These are phyloP conservation scores for Xylariaceae sp. DNA, from an alignment of 2,329 filamentous ascomycete species.

Conservation along the genomic window DNA sequence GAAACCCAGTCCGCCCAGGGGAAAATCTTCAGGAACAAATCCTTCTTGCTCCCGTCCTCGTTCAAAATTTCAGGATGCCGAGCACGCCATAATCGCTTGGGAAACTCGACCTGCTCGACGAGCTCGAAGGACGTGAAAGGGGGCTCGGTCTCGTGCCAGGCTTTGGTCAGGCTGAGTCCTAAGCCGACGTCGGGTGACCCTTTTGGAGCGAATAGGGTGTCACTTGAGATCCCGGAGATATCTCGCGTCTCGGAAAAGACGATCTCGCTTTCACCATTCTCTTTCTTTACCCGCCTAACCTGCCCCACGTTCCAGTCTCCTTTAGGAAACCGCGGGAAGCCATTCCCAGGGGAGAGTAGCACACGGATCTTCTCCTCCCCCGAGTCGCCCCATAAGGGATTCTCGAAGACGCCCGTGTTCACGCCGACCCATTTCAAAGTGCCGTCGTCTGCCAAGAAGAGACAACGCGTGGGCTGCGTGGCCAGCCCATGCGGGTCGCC, in stretches of 20 bases:
- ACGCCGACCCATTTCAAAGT: slow-evolving; percentile 9
- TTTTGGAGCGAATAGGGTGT: too few species aligned
- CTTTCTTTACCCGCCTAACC: neutral
- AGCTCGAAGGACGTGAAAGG: slow-evolving; percentile 4
- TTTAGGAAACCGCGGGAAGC: slow-evolving; percentile 5
- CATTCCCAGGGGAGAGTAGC: too few species aligned
- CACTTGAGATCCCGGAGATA: neutral
- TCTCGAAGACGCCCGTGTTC: slow-evolving; percentile 7
- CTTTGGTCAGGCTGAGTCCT: too few species aligned
- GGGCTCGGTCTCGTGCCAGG: slow-evolving; percentile 6
- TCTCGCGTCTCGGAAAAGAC: neutral
- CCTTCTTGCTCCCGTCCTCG: too few species aligned
- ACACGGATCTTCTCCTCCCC: neutral
- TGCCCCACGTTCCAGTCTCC: slow-evolving; percentile 8
- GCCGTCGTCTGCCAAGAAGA: slow-evolving; percentile 1
- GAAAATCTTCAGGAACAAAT: too few species aligned
- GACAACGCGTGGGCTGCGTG: slow-evolving; percentile 13
- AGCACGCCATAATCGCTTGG: too few species aligned
- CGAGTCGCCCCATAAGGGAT: neutral
- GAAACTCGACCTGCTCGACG: neutral
- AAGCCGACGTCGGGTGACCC: too few species aligned
- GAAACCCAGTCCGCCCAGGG: too few species aligned
- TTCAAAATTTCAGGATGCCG: too few species aligned
- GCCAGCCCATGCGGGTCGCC: too few species aligned
- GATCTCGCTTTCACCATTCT: slow-evolving; percentile 3